These are phyloP conservation scores for Arabis hirsuta DNA, from an alignment of 345 rosid species.

Conservation along the genomic window DNA sequence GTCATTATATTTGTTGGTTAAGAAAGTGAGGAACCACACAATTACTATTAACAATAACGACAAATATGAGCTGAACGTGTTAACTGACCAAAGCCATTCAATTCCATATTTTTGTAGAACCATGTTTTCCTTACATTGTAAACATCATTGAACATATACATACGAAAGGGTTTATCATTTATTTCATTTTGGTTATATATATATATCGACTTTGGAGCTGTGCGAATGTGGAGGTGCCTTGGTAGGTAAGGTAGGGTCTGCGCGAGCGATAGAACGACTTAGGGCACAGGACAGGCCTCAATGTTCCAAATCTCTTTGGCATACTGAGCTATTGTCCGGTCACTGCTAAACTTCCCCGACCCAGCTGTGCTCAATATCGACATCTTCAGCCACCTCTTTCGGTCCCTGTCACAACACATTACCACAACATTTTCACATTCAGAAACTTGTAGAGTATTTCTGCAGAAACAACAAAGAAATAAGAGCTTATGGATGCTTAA, in stretches of 20 bases:
- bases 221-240: constrained; percentile 25
- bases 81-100: neutral
- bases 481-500: constrained; percentile 2
- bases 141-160: constrained; percentile 15
- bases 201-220: constrained; percentile 6
- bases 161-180: constrained; percentile 21
- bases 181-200: constrained; percentile 23
- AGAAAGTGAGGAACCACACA: too few relatives aligned
- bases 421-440: constrained; percentile 3
- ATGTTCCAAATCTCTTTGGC: constrained; percentile 95
- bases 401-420: constrained; percentile 60
- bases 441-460: neutral
- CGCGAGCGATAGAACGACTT: neutral
- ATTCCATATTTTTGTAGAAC: neutral
- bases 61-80: too few relatives aligned
- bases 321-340: constrained; percentile 81
- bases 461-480: constrained; percentile 7
- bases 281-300: constrained; percentile 73
- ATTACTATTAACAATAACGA: too few relatives aligned
- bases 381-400: constrained; percentile 80
- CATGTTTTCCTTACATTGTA: constrained; percentile 20
- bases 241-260: constrained; percentile 1
- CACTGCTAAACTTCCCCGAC: constrained; percentile 91
- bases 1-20: too few relatives aligned
- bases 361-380: constrained; percentile 95